Base-by-base conservation (phyloP, 2,329 filamentous ascomycete genomes). In the Sporothrix dimorphospora region DNA sequence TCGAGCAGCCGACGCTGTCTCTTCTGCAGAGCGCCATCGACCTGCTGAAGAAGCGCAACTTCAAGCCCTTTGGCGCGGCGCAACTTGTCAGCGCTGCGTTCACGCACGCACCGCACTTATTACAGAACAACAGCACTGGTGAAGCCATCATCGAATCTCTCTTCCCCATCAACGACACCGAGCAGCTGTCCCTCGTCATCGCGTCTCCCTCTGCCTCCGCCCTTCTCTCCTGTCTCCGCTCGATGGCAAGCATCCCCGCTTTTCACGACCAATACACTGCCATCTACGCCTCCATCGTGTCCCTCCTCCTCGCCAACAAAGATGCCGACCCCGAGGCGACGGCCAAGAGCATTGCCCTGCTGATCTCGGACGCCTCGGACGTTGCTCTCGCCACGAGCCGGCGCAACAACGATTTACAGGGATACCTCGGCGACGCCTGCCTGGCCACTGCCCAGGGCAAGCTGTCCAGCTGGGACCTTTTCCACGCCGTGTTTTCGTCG, bases 141-240 rank as follows among this genome's bases (percentile, higher is more conserved):
- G 76, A 78, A 1, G 69, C 77, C 7, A 76, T 80, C 1, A 80
- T 90, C 14, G 79, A 83, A 4, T 77, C 82, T 0, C 80, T 85
- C 19, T 80, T 90, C 2, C 79, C 80, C 1, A 75, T 76, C 0
- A 88, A 92, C 55, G 80, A 91, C 4, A 80, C 83, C 24, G 82
- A 88, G 0, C 83, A 90, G 73, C 82, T 91, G 16, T 82, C 87
- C 0, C 81, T 83, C 1, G 81, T 96, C 19, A 81, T 94, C 2
- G 81, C 86, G 1, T 94, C 93, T 0, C 88, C 92, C 0, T 94
- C 93, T 0, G 88, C 89, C 0, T 80, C 86, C 1, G 86, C 90
- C 68, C 80, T 97, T 0, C 82, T 94, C 8, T 87, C 90, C 0
- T 88, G 90, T 12, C 82, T 97, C 0, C 86, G 90, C 65, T 80